A percentile compares a stretch with the other conserved stretches of the same genome.
phyloP scores from a whole-genome alignment of 2,329 filamentous ascomycete species.

The Fusarium guadeloupense region DNA sequence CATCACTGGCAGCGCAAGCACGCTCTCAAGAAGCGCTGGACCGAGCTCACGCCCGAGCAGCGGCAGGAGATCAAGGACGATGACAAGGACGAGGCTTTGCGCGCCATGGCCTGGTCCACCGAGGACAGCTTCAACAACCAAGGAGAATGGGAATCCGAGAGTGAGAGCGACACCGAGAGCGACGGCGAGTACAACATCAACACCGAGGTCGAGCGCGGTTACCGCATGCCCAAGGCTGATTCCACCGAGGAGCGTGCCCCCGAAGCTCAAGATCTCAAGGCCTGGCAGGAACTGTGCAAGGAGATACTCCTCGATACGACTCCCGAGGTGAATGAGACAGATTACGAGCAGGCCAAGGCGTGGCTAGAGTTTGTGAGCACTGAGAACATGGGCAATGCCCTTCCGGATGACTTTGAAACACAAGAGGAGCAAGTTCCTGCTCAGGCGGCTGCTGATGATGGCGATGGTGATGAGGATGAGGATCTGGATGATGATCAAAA shows the following conservation, averaged over 20 bases:
- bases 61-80: slow-evolving; percentile 51
- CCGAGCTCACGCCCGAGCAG: slow-evolving; percentile 48
- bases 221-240: slow-evolving; percentile 21
- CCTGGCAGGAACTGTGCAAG: slow-evolving; percentile 13
- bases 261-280: not conserved
- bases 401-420: not conserved
- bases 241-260: not conserved
- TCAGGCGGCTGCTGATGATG: not conserved
- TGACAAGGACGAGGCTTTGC: slow-evolving; percentile 49
- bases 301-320: slow-evolving; percentile 5
- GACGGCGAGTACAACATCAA: slow-evolving; percentile 30
- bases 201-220: slow-evolving; percentile 28
- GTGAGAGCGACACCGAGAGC: slow-evolving; percentile 21
- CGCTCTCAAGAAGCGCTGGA: slow-evolving; percentile 56
- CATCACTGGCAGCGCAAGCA: slow-evolving; percentile 57
- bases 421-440: not conserved
- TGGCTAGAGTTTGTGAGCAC: slow-evolving; percentile 7
- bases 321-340: slow-evolving; percentile 3
- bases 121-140: slow-evolving; percentile 35
- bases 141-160: slow-evolving; percentile 20
- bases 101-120: slow-evolving; percentile 48
- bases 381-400: not conserved
- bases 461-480: not conserved
- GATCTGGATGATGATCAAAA: slow-evolving; percentile 10
- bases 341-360: not conserved